phyloP scores from a whole-genome alignment of 2,329 filamentous ascomycete genomes.

The Exophiala lecanii-corni region DNA sequence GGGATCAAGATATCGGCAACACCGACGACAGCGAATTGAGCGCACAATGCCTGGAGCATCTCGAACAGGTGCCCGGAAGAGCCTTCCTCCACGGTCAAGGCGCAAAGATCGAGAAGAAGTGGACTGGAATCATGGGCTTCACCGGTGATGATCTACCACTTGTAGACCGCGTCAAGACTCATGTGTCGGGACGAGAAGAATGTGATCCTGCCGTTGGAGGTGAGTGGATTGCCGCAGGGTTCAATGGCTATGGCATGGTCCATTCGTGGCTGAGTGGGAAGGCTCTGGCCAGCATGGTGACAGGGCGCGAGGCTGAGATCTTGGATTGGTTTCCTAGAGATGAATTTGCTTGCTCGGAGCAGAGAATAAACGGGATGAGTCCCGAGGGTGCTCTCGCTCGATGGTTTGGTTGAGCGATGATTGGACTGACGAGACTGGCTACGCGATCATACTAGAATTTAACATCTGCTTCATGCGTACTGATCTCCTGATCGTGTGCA shows the following conservation, averaged over 20 bases:
- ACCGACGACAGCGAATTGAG: slow-evolving; percentile 32
- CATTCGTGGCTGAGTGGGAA: slow-evolving; percentile 29
- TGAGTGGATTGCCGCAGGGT: slow-evolving; percentile 30
- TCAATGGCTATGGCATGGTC: slow-evolving; percentile 31
- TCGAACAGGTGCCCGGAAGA: slow-evolving; percentile 10
- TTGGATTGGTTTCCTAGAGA: slow-evolving; percentile 17
- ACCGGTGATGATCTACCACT: slow-evolving; percentile 29
- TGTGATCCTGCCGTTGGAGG: slow-evolving; percentile 8
- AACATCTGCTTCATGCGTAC: no score
- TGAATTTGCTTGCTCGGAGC: slow-evolving; percentile 17
- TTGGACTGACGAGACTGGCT: no score
- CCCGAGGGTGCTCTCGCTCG: slow-evolving; percentile 12
- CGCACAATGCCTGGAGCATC: slow-evolving; percentile 16
- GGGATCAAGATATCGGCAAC: slow-evolving; percentile 32
- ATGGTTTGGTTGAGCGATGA: slow-evolving; percentile 16
- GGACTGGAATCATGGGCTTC: slow-evolving; percentile 29
- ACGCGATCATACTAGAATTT: no score
- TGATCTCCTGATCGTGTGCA: no score
- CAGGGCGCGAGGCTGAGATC: slow-evolving; percentile 16
- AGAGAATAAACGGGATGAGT: slow-evolving; percentile 16
- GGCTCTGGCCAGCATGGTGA: slow-evolving; percentile 26
- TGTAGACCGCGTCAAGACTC: slow-evolving; percentile 22
- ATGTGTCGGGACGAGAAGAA: slow-evolving; percentile 3
- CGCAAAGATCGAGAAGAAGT: slow-evolving; percentile 2
- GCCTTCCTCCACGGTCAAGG: slow-evolving; percentile 15